These are phyloP conservation scores for Cytidiella melzeri DNA, from an alignment of 768 basidiomycete species.

Conservation along the genomic window DNA sequence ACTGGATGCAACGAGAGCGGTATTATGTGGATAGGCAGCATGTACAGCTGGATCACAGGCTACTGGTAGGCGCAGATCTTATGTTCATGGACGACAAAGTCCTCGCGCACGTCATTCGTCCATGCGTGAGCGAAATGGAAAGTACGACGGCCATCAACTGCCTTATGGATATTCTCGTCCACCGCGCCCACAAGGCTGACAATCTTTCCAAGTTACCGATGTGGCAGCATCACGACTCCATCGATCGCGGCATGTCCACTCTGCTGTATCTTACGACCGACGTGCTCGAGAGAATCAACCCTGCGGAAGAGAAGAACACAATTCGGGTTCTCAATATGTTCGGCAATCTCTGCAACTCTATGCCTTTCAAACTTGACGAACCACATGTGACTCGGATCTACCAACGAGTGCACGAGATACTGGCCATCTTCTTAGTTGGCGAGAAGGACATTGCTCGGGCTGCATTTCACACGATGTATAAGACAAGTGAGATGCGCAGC, in stretches of 20 bases:
- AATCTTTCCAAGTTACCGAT: constrained; percentile 7
- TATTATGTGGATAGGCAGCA: constrained; percentile 2
- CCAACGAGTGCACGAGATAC: constrained; percentile 5
- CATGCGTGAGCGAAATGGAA: constrained; percentile 11
- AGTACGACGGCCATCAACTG: constrained; percentile 4
- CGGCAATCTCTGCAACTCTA: constrained; percentile 9
- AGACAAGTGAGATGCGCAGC: background rate
- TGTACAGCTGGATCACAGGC: constrained; percentile 8
- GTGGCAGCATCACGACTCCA: constrained; percentile 9
- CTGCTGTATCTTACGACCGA: constrained; percentile 12
- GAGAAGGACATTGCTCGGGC: background rate
- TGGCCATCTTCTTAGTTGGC: background rate
- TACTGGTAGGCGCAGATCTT: constrained; percentile 14
- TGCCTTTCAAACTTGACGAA: constrained; percentile 13
- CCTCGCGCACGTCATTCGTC: constrained; percentile 10
- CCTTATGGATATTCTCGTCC: constrained; percentile 9
- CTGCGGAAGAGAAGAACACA: background rate
- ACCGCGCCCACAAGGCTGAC: constrained; percentile 7
- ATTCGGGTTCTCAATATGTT: constrained; percentile 1
- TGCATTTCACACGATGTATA: constrained; percentile 6
- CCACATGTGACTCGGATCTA: constrained; percentile 6
- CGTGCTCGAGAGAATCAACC: constrained; percentile 6
- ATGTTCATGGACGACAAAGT: constrained; percentile 18
- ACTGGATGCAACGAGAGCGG: constrained; percentile 17
- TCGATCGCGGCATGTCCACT: constrained; percentile 7